A percentile compares a stretch with the other conserved stretches of the same genome.
Evolutionary conservation across 1,284 basidiomycete species (phyloP).

Genomic region (Cutaneotrichosporon sp.): DNA sequence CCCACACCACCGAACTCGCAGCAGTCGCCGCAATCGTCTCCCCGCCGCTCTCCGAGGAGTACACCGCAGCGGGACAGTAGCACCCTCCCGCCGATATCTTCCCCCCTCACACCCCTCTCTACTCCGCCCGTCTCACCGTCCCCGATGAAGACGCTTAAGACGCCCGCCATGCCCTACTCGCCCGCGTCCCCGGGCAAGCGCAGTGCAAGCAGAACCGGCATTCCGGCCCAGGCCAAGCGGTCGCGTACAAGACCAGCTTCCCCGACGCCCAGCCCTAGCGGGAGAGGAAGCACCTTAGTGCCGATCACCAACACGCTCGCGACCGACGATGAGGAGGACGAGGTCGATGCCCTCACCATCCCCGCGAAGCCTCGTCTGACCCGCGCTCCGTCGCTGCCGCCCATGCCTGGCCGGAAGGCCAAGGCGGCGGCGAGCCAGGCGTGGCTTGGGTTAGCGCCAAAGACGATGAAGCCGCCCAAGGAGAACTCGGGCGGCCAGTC

Average conservation of each 20-base stretch:
- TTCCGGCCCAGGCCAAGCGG: conserved; percentile 3
- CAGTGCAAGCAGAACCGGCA: conserved; percentile 9
- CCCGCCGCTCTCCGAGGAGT: conserved; percentile 3
- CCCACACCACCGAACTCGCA: conserved; percentile 41
- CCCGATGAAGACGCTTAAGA: conserved; percentile 7
- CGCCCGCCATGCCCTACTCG: conserved; percentile 27
- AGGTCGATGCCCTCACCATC: conserved; percentile 4
- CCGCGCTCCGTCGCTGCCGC: not conserved
- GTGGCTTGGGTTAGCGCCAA: not conserved
- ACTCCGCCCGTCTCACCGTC: conserved; percentile 11
- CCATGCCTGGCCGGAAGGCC: conserved; percentile 7
- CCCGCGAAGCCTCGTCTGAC: not conserved
- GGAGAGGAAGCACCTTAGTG: conserved; percentile 39
- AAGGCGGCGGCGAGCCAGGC: conserved; percentile 2
- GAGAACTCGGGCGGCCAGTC: not conserved
- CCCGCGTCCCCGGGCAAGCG: conserved; percentile 38
- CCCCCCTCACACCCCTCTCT: conserved; percentile 17
- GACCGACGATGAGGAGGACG: not conserved
- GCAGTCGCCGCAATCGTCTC: conserved; percentile 22
- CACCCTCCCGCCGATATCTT: conserved; percentile 13
- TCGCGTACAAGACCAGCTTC: conserved; percentile 1
- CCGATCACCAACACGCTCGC: conserved; percentile 2
- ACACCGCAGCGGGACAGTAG: conserved; percentile 8
- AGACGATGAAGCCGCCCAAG: not conserved
- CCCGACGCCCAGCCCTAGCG: conserved; percentile 24